These are phyloP conservation scores for Chenopodium album DNA, from an alignment of 148 eudicot species.

Conservation along the genomic window DNA sequence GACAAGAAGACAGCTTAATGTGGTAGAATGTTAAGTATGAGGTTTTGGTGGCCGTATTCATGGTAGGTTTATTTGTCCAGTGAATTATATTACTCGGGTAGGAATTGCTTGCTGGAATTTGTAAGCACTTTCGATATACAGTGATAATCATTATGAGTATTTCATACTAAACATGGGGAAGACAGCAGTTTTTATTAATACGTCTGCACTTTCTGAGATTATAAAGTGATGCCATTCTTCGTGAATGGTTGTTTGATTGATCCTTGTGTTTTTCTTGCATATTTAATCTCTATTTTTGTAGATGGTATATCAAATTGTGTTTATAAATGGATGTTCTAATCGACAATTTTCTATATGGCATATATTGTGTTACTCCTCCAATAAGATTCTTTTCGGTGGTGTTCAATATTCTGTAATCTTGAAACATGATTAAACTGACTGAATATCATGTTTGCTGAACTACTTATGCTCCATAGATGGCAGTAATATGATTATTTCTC, in stretches of 20 bases:
- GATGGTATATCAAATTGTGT: not conserved
- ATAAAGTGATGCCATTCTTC: not conserved
- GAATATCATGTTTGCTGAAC: too few relatives aligned
- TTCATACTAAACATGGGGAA: slow-evolving; percentile 16
- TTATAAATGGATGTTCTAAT: not conserved
- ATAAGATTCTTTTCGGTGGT: too few relatives aligned
- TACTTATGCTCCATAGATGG: too few relatives aligned
- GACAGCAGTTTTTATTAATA: not conserved
- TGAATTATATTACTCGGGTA: slow-evolving; percentile 19
- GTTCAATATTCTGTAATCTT: too few relatives aligned
- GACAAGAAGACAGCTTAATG: slow-evolving; percentile 51
- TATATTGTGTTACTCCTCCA: not conserved
- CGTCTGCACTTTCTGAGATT: slow-evolving; percentile 6
- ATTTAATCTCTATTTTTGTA: not conserved
- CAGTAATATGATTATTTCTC: too few relatives aligned
- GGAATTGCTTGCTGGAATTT: slow-evolving; percentile 12
- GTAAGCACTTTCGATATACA: slow-evolving; percentile 16
- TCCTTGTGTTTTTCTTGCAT: not conserved
- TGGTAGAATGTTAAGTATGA: slow-evolving; percentile 6
- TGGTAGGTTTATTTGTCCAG: slow-evolving; percentile 19
- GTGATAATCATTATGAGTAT: slow-evolving; percentile 9
- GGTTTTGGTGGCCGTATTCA: not conserved
- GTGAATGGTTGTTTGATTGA: not conserved
- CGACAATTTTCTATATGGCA: not conserved
- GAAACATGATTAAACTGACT: too few relatives aligned